Base-by-base conservation (phyloP, 2,329 filamentous ascomycete species). In the Colletotrichum chrysophilum region DNA sequence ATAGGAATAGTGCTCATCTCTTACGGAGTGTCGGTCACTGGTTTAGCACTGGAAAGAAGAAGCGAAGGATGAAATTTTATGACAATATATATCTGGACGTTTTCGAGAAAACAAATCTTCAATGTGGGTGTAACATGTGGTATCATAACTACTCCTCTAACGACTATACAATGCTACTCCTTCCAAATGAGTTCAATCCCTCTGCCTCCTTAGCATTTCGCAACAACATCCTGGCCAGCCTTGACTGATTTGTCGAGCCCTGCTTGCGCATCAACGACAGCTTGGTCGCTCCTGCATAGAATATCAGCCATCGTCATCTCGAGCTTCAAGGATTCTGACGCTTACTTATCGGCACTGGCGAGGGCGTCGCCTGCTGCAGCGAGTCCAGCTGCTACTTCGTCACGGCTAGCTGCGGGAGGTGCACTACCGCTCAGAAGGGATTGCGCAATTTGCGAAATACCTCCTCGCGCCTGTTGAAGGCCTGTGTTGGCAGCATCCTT, bases 151-250 rank as follows among this genome's bases (percentile, higher is more conserved):
- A 48, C 43, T n/a, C 18, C 43, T 48, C 8, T n/a, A 43, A 48
- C 43, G 18, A 48, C 43, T 21, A n/a, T 4, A 0, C 18, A 9
- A n/a, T n/a, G 43, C 18, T 48, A 3, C 38, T 48, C 5, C 43
- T 48, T 48, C 18, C 18, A 7, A n/a, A 12, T 48, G 18, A 21
- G 18, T 48, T 48, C 8, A 48, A n/a, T 12, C 18, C 5, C 9
- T 18, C 36, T 21, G 26, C 7, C 9, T n/a, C 18, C 10, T 8
- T 52, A 66, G 10, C 64, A 66, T 26, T 66, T 48, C 2, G 64
- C 36, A 32, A 66, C 24, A n/a, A 66, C 64, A 14, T 66, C 64
- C 12, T 66, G 64, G 5, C 64, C 64, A 52, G 64, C 64, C 36
- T 43, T 66, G 1, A 66, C 24, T 30, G 64, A 43, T 24, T 66